phyloP scores from a whole-genome alignment of 2,329 filamentous ascomycete species.

The Teratosphaeria nubilosa region DNA sequence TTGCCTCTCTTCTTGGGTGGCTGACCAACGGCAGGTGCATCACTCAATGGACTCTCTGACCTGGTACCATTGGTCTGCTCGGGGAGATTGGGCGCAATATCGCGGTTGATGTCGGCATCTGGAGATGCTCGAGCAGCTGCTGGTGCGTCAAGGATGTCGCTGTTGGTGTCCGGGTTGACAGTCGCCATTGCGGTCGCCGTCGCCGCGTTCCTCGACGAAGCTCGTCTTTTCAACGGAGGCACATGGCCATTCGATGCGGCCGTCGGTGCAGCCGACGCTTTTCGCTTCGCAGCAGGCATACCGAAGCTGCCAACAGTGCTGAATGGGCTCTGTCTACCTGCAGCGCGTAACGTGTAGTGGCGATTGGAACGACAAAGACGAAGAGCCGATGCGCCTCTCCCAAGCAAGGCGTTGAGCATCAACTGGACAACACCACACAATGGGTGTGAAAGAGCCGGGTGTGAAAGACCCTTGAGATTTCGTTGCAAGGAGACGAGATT shows the following conservation, averaged over 20 bases:
- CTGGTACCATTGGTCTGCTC: conserved; percentile 14
- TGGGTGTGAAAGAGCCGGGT: too few species aligned
- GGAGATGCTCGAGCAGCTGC: conserved; percentile 35
- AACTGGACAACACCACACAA: neutral
- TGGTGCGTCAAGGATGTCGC: conserved; percentile 33
- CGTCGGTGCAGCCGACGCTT: conserved; percentile 8
- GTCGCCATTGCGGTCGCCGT: conserved; percentile 6
- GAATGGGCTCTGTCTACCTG: neutral
- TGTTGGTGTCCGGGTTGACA: conserved; percentile 25
- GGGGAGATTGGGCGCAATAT: conserved; percentile 16
- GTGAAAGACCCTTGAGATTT: too few species aligned
- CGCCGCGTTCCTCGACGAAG: conserved; percentile 4
- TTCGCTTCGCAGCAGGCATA: conserved; percentile 20
- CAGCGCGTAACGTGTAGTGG: neutral
- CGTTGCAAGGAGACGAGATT: neutral
- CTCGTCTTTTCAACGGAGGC: conserved; percentile 9
- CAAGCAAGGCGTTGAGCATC: neutral
- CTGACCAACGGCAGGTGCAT: conserved; percentile 25
- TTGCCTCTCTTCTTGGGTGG: conserved; percentile 15
- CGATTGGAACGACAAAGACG: neutral
- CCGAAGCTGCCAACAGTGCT: neutral
- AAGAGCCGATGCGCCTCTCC: neutral
- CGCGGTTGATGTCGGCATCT: conserved; percentile 27
- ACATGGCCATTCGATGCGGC: conserved; percentile 7
- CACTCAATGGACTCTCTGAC: conserved; percentile 25